Base-by-base conservation (phyloP, 2,329 filamentous ascomycete genomes). In the Beauveria varroae region DNA sequence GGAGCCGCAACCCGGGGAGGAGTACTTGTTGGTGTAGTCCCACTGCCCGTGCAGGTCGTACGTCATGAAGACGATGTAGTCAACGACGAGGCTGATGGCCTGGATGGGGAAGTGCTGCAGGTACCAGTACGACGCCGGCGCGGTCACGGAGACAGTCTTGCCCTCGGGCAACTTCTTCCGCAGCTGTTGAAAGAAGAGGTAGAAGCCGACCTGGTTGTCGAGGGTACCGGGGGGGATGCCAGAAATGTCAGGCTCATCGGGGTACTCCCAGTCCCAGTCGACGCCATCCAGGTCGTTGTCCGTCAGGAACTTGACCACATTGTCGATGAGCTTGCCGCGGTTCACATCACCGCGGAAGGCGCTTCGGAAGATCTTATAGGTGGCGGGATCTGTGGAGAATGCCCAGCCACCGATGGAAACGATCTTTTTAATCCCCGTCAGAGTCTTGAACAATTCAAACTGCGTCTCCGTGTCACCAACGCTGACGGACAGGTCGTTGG, bases 211-310 rank as follows among this genome's bases (percentile, higher is more conserved):
- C 1, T 61, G 64, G 0, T 66, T 62, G 1, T 62, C 60, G 0
- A 44, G 30, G 2, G 62, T 47, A 4, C 68, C 73, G 1, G 65
- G 16, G 0, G 72, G 73, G 18, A 74, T 72, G 1, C 61, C 68
- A 0, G 68, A 67, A 5, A 74, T 63, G 20, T 70, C 69, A 0
- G 65, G 63, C 1, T 65, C 65, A 20, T 50, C 59, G 28, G 46
- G 43, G n/a, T 60, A 57, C 28, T 49, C 44, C 78, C 76, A 81
- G 62, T 78, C 75, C 26, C 76, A 63, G 55, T 78, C 75, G 5
- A 78, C 60, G 0, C 77, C 75, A 49, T 77, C 75, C 0, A 78
- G 63, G 7, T 64, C 56, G 16, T 74, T 34, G 12, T 77, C 28
- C n/a, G 71, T 61, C 62, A 77, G 5, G 65, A 81, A 74, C 40